phyloP scores from a whole-genome alignment of 805 yeast species.

The Torulaspora indica region DNA sequence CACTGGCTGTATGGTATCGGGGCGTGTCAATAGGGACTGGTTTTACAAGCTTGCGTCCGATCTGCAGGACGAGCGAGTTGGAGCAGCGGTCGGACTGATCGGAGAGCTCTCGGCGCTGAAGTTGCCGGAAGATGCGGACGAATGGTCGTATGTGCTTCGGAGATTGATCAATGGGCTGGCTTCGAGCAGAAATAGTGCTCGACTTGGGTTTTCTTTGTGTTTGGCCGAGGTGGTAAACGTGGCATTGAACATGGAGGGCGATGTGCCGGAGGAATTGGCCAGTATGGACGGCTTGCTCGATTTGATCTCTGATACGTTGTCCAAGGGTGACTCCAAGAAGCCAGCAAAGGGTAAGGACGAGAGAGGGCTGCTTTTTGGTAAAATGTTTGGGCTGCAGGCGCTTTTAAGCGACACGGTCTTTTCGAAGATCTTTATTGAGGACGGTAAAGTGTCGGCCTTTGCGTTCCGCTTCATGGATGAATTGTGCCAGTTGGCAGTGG shows the following conservation, averaged over 20 bases:
- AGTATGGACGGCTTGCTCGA: slow-evolving; percentile 23
- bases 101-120: slow-evolving; percentile 47
- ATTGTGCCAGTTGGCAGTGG: slow-evolving; percentile 52
- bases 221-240: slow-evolving; percentile 58
- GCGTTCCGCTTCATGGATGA: slow-evolving; percentile 42
- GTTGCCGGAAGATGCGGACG: slow-evolving; percentile 40
- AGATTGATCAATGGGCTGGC: slow-evolving; percentile 77
- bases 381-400: slow-evolving; percentile 77
- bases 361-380: slow-evolving; percentile 74
- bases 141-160: slow-evolving; percentile 77
- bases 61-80: slow-evolving; percentile 61
- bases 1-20: slow-evolving; percentile 5
- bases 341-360: slow-evolving; percentile 74
- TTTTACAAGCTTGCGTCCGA: slow-evolving; percentile 78
- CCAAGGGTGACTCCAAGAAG: slow-evolving; percentile 41
- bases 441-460: slow-evolving; percentile 29
- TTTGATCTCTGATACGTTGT: slow-evolving; percentile 30
- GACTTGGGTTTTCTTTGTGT: slow-evolving; percentile 86
- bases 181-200: slow-evolving; percentile 75
- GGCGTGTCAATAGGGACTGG: slow-evolving; percentile 59
- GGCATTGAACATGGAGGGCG: slow-evolving; percentile 28
- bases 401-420: slow-evolving; percentile 52
- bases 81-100: slow-evolving; percentile 63
- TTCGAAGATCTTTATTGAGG: slow-evolving; percentile 28
- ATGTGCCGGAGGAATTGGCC: slow-evolving; percentile 18